These are phyloP conservation scores for Chlorella sp. DNA, from an alignment of 139 green algal species.

Conservation along the genomic window DNA sequence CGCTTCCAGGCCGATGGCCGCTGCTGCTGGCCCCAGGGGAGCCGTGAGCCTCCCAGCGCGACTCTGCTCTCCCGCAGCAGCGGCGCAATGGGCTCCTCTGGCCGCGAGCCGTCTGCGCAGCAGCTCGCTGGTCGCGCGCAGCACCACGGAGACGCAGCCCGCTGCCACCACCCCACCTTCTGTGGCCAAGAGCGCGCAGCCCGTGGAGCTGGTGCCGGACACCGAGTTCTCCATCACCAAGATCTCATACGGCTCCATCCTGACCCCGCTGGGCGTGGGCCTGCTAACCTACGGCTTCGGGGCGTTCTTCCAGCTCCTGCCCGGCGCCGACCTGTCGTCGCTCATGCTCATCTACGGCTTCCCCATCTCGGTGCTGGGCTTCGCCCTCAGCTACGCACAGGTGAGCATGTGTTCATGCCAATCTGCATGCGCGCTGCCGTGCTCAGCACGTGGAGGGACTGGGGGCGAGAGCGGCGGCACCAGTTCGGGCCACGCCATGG, in stretches of 20 bases:
- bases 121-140: not conserved
- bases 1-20: too few species aligned
- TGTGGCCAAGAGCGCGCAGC: not conserved
- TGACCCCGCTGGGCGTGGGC: slow-evolving; percentile 59
- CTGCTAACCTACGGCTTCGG: slow-evolving; percentile 87
- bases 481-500: too few species aligned
- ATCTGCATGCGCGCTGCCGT: too few species aligned
- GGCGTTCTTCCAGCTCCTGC: slow-evolving; percentile 89
- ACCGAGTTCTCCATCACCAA: slow-evolving; percentile 63
- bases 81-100: too few species aligned
- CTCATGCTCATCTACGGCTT: slow-evolving; percentile 98
- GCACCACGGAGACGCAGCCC: not conserved
- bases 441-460: too few species aligned
- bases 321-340: slow-evolving; percentile 76
- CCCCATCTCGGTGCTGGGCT: slow-evolving; percentile 87
- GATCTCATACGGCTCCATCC: slow-evolving; percentile 82
- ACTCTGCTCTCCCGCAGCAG: too few species aligned
- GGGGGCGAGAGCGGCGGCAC: too few species aligned
- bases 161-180: not conserved
- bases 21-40: too few species aligned
- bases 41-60: too few species aligned
- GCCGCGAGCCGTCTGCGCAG: too few species aligned
- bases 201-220: slow-evolving; percentile 20
- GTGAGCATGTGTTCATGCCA: too few species aligned
- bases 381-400: slow-evolving; percentile 84